Percentiles rank a stretch among this genome's conserved stretches.
Conservation (phyloP, 306 rosid genomes). For the Trichosanthes cucumerina region DNA sequence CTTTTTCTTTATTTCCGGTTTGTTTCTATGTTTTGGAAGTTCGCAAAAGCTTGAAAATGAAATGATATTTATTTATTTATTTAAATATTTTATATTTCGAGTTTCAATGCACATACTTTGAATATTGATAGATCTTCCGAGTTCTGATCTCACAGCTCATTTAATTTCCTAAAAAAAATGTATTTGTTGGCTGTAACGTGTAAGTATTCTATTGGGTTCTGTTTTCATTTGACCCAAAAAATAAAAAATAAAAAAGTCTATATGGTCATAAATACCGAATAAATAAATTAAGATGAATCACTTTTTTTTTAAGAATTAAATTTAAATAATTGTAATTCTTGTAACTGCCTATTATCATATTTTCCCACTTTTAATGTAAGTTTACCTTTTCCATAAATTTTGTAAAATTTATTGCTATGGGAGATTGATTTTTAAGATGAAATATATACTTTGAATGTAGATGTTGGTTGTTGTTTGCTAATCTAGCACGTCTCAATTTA, state of each 20-base stretch:
- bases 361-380: background rate
- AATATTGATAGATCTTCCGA: background rate
- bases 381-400: background rate
- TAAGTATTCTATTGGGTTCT: background rate
- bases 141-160: background rate
- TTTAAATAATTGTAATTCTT: background rate
- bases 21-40: background rate
- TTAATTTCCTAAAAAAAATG: background rate
- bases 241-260: background rate
- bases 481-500: background rate
- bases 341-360: background rate
- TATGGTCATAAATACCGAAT: background rate
- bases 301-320: background rate
- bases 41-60: background rate
- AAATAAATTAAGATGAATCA: background rate
- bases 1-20: background rate
- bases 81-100: background rate
- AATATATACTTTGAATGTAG: background rate
- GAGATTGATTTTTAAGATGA: background rate
- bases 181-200: background rate
- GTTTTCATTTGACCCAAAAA: background rate
- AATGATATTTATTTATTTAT: background rate
- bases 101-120: conserved; percentile 1
- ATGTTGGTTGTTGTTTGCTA: background rate
- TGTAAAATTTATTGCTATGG: background rate